Conservation (phyloP, 2,329 filamentous ascomycete species). For the Tolypocladium ovalisporum region DNA sequence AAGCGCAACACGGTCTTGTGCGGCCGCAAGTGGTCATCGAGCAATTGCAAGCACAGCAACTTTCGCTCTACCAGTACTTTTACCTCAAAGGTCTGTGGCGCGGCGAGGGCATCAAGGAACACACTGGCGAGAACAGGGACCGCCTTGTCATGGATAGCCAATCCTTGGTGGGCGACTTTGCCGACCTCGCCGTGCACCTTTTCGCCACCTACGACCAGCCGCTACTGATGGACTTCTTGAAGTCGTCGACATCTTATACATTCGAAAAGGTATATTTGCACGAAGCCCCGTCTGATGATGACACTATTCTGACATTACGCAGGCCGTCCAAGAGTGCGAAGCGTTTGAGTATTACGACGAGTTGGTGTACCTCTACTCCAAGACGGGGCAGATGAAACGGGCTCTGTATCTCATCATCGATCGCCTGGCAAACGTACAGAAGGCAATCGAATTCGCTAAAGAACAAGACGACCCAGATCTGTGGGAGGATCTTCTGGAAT, state of each 20-base stretch:
- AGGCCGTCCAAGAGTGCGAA: slow-evolving; percentile 71
- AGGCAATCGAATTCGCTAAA: slow-evolving; percentile 90
- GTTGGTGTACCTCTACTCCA: slow-evolving; percentile 90
- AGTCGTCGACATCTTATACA: slow-evolving; percentile 75
- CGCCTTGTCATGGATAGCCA: slow-evolving; percentile 47
- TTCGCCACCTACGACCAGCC: slow-evolving; percentile 76
- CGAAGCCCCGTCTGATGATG: no score
- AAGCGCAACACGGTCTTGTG: slow-evolving; percentile 82
- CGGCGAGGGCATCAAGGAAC: slow-evolving; percentile 53
- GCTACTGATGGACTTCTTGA: slow-evolving; percentile 78
- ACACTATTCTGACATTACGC: slow-evolving; percentile 8
- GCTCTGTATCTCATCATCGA: slow-evolving; percentile 91
- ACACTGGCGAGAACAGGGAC: slow-evolving; percentile 42
- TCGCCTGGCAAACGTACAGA: slow-evolving; percentile 79
- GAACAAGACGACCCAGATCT: slow-evolving; percentile 84
- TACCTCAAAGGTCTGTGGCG: slow-evolving; percentile 83
- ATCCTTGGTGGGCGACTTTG: slow-evolving; percentile 72
- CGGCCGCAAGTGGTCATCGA: slow-evolving; percentile 65
- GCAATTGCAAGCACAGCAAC: slow-evolving; percentile 59
- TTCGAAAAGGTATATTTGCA: slow-evolving; percentile 55
- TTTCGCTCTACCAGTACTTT: slow-evolving; percentile 76
- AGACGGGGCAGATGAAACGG: slow-evolving; percentile 86
- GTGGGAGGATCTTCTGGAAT: slow-evolving; percentile 89
- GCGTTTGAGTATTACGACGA: slow-evolving; percentile 73
- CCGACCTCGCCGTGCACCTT: slow-evolving; percentile 74